phyloP scores from a whole-genome alignment of 192 early-diverging fungal species.

The Dispira simplex region DNA sequence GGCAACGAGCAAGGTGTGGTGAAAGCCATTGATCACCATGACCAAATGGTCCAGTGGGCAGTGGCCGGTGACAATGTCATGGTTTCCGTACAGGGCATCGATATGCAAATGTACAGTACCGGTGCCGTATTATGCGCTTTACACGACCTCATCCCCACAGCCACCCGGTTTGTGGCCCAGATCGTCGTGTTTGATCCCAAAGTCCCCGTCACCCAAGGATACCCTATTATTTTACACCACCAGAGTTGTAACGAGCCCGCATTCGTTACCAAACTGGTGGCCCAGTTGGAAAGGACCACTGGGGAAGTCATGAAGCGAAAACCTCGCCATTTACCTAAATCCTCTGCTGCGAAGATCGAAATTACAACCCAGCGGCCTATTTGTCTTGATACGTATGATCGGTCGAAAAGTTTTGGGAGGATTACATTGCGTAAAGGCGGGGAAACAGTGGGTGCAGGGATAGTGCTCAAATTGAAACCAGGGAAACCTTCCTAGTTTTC shows the following conservation, averaged over 20 bases:
- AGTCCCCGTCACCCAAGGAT: slow-evolving; percentile 86
- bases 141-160: slow-evolving; percentile 51
- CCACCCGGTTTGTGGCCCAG: slow-evolving; percentile 62
- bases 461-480: slow-evolving; percentile 25
- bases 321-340: slow-evolving; percentile 45
- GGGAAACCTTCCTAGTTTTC: not conserved
- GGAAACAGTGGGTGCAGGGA: slow-evolving; percentile 81
- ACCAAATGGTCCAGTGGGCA: slow-evolving; percentile 66
- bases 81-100: slow-evolving; percentile 42
- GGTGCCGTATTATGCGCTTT: slow-evolving; percentile 75
- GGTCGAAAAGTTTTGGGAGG: slow-evolving; percentile 77
- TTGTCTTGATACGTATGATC: slow-evolving; percentile 72
- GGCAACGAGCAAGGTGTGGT: slow-evolving; percentile 57
- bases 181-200: slow-evolving; percentile 90
- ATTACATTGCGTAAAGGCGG: slow-evolving; percentile 74
- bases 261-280: slow-evolving; percentile 52
- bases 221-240: slow-evolving; percentile 72
- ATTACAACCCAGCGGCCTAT: slow-evolving; percentile 57
- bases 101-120: slow-evolving; percentile 31
- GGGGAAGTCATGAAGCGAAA: slow-evolving; percentile 76
- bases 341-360: slow-evolving; percentile 65
- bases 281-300: slow-evolving; percentile 62
- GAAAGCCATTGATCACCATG: slow-evolving; percentile 61
- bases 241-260: slow-evolving; percentile 72
- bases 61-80: slow-evolving; percentile 86